Conservation (phyloP, 176 grass and related monocot genomes). For the maize (Zea mays) region DNA sequence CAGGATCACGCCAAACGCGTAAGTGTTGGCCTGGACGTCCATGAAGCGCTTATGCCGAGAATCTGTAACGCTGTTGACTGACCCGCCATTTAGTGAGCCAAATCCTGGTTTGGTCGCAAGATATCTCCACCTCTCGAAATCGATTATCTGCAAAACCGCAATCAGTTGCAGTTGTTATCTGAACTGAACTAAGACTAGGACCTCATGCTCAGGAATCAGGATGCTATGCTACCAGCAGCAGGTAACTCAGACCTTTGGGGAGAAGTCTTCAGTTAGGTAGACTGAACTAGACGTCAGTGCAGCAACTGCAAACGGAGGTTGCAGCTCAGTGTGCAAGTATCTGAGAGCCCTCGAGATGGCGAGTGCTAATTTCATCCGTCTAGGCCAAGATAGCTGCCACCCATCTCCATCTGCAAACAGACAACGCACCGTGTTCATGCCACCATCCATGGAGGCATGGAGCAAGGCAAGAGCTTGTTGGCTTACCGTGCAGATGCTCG, state of each 20-base stretch:
- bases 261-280: constrained; percentile 93
- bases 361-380: constrained; percentile 73
- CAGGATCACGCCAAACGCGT: constrained; percentile 76
- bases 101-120: constrained; percentile 61
- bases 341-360: constrained; percentile 65
- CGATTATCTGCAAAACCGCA: constrained; percentile 61
- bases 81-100: constrained; percentile 47
- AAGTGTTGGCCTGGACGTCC: constrained; percentile 84
- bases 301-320: constrained; percentile 70
- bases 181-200: not conserved
- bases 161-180: not conserved
- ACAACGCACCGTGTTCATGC: not conserved
- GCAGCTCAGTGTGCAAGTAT: constrained; percentile 84
- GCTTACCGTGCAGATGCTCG: constrained; percentile 78
- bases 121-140: constrained; percentile 86
- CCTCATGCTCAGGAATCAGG: not conserved
- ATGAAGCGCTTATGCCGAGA: constrained; percentile 54
- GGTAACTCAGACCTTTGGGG: constrained; percentile 58
- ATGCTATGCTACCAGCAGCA: not conserved
- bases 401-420: constrained; percentile 70
- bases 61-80: constrained; percentile 41
- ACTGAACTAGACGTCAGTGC: constrained; percentile 70
- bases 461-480: constrained; percentile 1
- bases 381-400: constrained; percentile 79
- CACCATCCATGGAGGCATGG: not conserved